A percentile compares a stretch with the other conserved stretches of the same genome.
phyloP scores from a whole-genome alignment of 192 early-diverging fungal genomes.

The Coemansia sp. region DNA sequence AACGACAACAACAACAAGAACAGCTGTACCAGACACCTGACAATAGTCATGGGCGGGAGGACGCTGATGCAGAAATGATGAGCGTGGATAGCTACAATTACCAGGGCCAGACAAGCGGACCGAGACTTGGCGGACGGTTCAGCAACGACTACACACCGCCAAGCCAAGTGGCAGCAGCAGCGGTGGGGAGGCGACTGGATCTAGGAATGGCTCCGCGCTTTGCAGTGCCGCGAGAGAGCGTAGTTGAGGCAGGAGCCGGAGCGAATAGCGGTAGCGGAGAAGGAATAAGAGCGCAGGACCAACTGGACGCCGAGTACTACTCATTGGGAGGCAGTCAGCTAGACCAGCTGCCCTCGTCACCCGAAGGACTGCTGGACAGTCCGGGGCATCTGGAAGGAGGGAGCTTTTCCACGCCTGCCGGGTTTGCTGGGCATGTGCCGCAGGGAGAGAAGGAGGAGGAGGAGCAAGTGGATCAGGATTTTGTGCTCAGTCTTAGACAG shows the following conservation, averaged over 20 bases:
- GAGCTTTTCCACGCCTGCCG: not conserved
- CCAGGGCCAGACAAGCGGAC: not conserved
- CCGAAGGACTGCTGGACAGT: conserved; percentile 10
- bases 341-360: not conserved
- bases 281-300: not conserved
- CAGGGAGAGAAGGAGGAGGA: not conserved
- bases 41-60: not conserved
- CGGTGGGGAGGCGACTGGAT: conserved; percentile 20
- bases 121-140: not conserved
- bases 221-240: not conserved
- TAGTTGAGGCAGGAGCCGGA: not conserved
- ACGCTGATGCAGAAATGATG: not conserved
- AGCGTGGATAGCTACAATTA: not conserved
- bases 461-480: conserved; percentile 29
- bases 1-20: not conserved
- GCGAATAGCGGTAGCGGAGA: not conserved
- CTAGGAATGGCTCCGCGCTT: conserved; percentile 2
- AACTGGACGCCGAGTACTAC: conserved; percentile 1
- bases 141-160: conserved; percentile 10
- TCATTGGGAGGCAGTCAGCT: not conserved
- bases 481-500: conserved; percentile 43
- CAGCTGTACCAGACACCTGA: conserved; percentile 6
- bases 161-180: conserved; percentile 15
- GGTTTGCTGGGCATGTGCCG: not conserved
- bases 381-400: conserved; percentile 3